A percentile compares a stretch with the other conserved stretches of the same genome.
Conservation (phyloP, 192 early-diverging fungal genomes). For the Podila epigama region DNA sequence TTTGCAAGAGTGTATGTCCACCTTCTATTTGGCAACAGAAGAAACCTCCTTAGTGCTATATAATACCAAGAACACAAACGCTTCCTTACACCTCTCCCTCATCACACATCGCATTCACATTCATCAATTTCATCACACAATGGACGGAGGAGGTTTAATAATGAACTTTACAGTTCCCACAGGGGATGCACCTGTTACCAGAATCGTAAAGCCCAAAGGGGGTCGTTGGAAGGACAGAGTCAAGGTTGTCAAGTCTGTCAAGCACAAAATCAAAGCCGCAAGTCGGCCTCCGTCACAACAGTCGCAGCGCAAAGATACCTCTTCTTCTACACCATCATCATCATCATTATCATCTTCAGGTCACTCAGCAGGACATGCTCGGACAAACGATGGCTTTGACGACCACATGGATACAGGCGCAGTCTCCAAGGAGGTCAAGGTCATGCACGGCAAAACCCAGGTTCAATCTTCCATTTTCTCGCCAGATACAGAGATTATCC, state of each 20-base stretch:
- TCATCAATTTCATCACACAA: no score
- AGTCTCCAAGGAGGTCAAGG: slow-evolving; percentile 30
- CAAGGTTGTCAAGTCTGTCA: slow-evolving; percentile 41
- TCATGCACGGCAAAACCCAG: slow-evolving; percentile 65
- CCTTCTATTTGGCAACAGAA: no score
- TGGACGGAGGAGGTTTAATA: slow-evolving; percentile 46
- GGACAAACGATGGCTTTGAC: slow-evolving; percentile 12
- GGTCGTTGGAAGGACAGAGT: slow-evolving; percentile 53
- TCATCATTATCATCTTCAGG: neutral
- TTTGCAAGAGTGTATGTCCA: no score
- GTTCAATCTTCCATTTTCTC: slow-evolving; percentile 86
- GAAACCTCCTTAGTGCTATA: no score
- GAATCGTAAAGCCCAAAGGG: slow-evolving; percentile 39
- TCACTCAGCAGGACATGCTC: slow-evolving; percentile 3
- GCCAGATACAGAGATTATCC: slow-evolving; percentile 67
- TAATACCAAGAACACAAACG: neutral
- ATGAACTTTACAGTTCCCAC: slow-evolving; percentile 33
- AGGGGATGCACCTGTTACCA: slow-evolving; percentile 9
- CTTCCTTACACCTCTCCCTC: neutral
- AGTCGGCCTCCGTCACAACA: neutral
- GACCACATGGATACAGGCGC: slow-evolving; percentile 9
- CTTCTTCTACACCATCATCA: neutral
- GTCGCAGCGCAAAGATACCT: neutral
- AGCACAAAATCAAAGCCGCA: slow-evolving; percentile 12
- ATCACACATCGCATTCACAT: neutral